Base-by-base conservation (phyloP, 176 grass and related monocot species). In the Carex littledalei region DNA sequence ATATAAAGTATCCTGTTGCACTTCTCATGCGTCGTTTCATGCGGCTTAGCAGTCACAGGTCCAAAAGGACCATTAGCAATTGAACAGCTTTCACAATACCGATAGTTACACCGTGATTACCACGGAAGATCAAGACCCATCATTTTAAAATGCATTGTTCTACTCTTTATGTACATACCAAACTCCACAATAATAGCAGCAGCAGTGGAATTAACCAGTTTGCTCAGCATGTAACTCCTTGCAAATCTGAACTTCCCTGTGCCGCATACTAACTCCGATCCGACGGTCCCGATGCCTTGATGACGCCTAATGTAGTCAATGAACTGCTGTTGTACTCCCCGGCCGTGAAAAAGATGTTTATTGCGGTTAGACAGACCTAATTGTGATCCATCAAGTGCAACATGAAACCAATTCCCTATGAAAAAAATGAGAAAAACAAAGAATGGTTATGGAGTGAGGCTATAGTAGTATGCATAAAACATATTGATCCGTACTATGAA, bases 201-300 rank as follows among this genome's bases (percentile, higher is more conserved):
- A 74, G 29, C 67, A 13, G 52, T 85, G 67, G 75, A 91, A 14
- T 73, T 82, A 31, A 91, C 31, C 0, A 93, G 84, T 20, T 45
- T 83, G 86, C 89, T 89, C 85, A 9, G 78, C 39, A 91, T 54
- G 87, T 94, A 94, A 26, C 89, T 87, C 8, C 89, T 79, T 20
- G 89, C 91, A 77, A 91, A 94, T 45, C 89, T 87, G 69, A 94
- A 81, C 76, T 79, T 83, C 14, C 91, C 91, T 16, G 87, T 91
- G 87, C 91, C 87, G 18, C 91, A 84, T 8, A 94, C 55, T 85
- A 91, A 87, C 61, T 89, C 77, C 82, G 87, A 52, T 94, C 92
- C 7, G 89, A 76, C 15, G 63, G 78, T 22, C 58, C 84, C 0
- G 82, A 56, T 84, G n/a, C 43, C 21, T 1, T 63, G 77, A 91